Conservation (phyloP, 495 filamentous ascomycete genomes). For the Aspergillus conjunctus region DNA sequence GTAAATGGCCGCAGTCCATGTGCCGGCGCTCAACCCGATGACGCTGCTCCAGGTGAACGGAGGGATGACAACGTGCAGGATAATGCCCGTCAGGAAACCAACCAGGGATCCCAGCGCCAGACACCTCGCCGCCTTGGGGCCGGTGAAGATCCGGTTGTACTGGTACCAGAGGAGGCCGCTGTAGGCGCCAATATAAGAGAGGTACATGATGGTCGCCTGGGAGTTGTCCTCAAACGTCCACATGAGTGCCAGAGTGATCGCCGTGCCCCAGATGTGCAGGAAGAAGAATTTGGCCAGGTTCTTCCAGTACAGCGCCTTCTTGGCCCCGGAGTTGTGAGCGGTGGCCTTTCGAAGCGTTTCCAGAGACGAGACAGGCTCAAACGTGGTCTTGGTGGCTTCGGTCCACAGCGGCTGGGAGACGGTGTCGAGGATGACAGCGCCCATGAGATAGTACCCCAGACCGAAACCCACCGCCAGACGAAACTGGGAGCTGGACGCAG, state of each 20-base stretch:
- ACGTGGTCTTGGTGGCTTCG: conserved; percentile 3
- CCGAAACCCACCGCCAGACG: conserved; percentile 22
- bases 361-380: conserved; percentile 15
- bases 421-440: conserved; percentile 21
- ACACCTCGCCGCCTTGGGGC: conserved; percentile 17
- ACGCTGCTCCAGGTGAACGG: conserved; percentile 21
- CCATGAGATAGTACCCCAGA: conserved; percentile 20
- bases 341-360: conserved; percentile 12
- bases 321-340: background rate
- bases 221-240: conserved; percentile 19
- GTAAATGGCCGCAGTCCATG: conserved; percentile 22
- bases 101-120: conserved; percentile 12
- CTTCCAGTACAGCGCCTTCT: conserved; percentile 17
- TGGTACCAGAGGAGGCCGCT: conserved; percentile 23
- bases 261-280: conserved; percentile 22
- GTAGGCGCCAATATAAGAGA: conserved; percentile 21
- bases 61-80: conserved; percentile 13
- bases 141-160: conserved; percentile 24
- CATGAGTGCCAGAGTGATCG: conserved; percentile 20
- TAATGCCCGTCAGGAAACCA: conserved; percentile 13
- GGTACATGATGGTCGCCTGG: conserved; percentile 19
- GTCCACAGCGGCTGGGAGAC: conserved; percentile 26
- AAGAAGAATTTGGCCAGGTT: conserved; percentile 23
- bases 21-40: conserved; percentile 18
- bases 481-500: conserved; percentile 19